phyloP scores from a whole-genome alignment of 257 asterid genomes.

The Solanum dulcamara region DNA sequence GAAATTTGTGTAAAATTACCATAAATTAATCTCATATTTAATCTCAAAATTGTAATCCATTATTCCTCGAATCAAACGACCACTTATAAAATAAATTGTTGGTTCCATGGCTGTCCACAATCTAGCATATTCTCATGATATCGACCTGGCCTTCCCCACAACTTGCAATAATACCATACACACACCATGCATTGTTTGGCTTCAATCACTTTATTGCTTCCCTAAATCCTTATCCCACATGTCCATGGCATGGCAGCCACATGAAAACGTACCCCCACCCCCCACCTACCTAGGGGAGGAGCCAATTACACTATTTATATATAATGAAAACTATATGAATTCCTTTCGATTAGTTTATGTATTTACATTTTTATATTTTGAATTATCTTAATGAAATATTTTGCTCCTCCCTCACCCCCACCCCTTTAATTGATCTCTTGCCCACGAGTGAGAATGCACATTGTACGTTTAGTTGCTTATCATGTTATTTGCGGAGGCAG shows the following conservation, averaged over 20 bases:
- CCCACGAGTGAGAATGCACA: background rate
- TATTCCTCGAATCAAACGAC: background rate
- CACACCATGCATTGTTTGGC: slow-evolving; percentile 17
- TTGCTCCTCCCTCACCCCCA: too few species aligned
- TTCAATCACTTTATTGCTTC: slow-evolving; percentile 9
- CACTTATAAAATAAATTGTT: background rate
- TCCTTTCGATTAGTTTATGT: too few species aligned
- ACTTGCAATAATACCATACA: slow-evolving; percentile 27
- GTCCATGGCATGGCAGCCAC: slow-evolving; percentile 21
- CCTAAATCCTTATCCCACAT: slow-evolving; percentile 13
- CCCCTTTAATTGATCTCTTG: background rate
- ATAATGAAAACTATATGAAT: too few species aligned
- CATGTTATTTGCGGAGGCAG: background rate
- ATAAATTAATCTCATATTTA: too few species aligned
- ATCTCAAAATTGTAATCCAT: background rate
- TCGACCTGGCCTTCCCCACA: slow-evolving; percentile 4
- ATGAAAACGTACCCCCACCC: slow-evolving; percentile 16
- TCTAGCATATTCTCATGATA: background rate
- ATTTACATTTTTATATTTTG: too few species aligned
- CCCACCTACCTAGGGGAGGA: background rate
- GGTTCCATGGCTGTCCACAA: background rate
- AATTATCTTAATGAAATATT: too few species aligned
- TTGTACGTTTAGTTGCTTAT: background rate
- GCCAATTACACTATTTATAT: too few species aligned
- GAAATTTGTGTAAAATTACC: too few species aligned